phyloP scores from a whole-genome alignment of 2,329 filamentous ascomycete genomes.

The Penicillium occitanis region DNA sequence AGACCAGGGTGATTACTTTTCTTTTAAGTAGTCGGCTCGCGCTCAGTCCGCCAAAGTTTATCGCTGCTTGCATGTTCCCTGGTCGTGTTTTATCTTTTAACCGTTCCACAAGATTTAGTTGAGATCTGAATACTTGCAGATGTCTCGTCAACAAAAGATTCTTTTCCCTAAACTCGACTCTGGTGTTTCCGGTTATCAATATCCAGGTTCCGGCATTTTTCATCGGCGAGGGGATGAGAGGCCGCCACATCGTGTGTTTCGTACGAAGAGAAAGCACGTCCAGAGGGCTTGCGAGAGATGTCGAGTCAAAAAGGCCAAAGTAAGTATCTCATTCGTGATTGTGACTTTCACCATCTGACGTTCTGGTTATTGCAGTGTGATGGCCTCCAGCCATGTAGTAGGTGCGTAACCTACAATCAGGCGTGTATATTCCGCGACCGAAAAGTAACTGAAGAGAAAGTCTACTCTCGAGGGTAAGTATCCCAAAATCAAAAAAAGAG shows the following conservation, averaged over 20 bases:
- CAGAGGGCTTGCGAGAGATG: constrained; percentile 48
- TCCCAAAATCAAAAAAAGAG: background rate
- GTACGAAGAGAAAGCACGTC: constrained; percentile 47
- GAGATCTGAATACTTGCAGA: constrained; percentile 33
- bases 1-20: constrained; percentile 9
- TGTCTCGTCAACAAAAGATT: constrained; percentile 44
- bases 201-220: constrained; percentile 33
- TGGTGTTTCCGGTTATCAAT: constrained; percentile 23
- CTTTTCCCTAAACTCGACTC: constrained; percentile 37
- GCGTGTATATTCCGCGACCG: constrained; percentile 46
- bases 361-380: constrained; percentile 37
- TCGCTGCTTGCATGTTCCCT: constrained; percentile 13
- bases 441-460: constrained; percentile 46
- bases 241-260: constrained; percentile 41
- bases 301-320: constrained; percentile 49
- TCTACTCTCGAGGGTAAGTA: constrained; percentile 45
- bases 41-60: constrained; percentile 10
- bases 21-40: constrained; percentile 3
- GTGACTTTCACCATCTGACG: background rate
- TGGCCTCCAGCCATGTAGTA: constrained; percentile 47
- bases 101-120: constrained; percentile 20
- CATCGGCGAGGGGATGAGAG: constrained; percentile 35
- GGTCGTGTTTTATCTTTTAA: constrained; percentile 7
- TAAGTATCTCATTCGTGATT: constrained; percentile 19
- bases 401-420: constrained; percentile 46